Conservation (phyloP, 805 yeast genomes). For the Monosporozyma aerobia region DNA sequence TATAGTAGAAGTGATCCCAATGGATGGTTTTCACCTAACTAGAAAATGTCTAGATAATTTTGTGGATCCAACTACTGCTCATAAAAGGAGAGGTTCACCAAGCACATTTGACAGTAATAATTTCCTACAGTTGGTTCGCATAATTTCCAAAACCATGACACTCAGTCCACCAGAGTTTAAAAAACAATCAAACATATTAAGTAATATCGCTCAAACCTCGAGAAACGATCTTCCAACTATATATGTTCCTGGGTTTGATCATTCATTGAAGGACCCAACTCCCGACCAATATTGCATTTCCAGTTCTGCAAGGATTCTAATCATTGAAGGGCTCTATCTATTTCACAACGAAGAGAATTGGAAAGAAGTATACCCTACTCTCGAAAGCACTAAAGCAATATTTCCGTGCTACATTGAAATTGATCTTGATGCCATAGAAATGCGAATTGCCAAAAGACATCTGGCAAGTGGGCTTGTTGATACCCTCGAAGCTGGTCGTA, state of each 20-base stretch:
- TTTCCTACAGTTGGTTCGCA: slow-evolving; percentile 9
- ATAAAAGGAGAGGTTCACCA: slow-evolving; percentile 72
- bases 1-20: slow-evolving; percentile 44
- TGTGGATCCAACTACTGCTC: slow-evolving; percentile 48
- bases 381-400: slow-evolving; percentile 21
- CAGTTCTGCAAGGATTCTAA: slow-evolving; percentile 42
- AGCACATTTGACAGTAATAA: slow-evolving; percentile 65
- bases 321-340: slow-evolving; percentile 72
- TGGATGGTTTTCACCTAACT: slow-evolving; percentile 75
- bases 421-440: slow-evolving; percentile 37
- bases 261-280: slow-evolving; percentile 62
- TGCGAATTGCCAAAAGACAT: slow-evolving; percentile 62
- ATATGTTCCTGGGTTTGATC: slow-evolving; percentile 65
- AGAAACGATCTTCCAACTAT: slow-evolving; percentile 30
- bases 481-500: slow-evolving; percentile 41
- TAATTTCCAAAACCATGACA: not conserved
- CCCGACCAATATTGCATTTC: slow-evolving; percentile 41
- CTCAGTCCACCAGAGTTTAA: slow-evolving; percentile 9
- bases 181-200: slow-evolving; percentile 5
- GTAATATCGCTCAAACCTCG: slow-evolving; percentile 14
- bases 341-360: slow-evolving; percentile 52
- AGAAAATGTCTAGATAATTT: slow-evolving; percentile 39
- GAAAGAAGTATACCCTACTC: slow-evolving; percentile 26
- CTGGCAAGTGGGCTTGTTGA: slow-evolving; percentile 44
- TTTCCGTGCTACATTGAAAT: slow-evolving; percentile 47